Percentiles rank a stretch among this genome's conserved stretches.
phyloP scores from a whole-genome alignment of 179 eudicot genomes.

The Spinacia oleracea region DNA sequence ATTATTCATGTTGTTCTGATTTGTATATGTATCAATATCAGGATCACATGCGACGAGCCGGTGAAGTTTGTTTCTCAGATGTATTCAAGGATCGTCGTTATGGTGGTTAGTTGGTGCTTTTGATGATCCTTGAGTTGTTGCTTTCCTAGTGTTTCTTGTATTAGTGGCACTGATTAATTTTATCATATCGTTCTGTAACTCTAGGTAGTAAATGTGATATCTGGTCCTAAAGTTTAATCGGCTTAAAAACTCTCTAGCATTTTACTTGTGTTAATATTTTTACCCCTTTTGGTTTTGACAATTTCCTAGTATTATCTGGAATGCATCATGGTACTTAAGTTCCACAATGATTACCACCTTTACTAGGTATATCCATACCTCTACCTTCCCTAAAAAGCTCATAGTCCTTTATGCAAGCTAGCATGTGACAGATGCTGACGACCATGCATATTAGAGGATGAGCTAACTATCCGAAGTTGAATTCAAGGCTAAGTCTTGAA shows the following conservation, averaged over 20 bases:
- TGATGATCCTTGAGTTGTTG: neutral
- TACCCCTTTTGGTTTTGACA: too few relatives aligned
- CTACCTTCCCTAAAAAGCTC: neutral
- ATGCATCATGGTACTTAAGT: neutral
- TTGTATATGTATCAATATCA: conserved; percentile 11
- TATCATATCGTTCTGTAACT: too few relatives aligned
- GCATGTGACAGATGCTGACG: neutral
- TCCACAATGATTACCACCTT: neutral
- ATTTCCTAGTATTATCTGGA: neutral
- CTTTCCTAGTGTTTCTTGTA: neutral
- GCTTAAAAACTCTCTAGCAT: neutral
- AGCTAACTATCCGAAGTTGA: neutral
- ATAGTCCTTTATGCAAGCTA: neutral
- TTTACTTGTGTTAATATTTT: too few relatives aligned
- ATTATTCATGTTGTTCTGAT: neutral
- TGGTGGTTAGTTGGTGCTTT: conserved; percentile 59
- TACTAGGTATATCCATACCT: neutral
- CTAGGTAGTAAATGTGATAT: neutral
- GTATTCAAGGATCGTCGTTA: conserved; percentile 72
- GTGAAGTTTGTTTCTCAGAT: conserved; percentile 91
- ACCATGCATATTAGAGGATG: neutral
- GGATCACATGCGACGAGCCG: conserved; percentile 98
- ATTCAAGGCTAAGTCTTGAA: too few relatives aligned
- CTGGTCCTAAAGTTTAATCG: neutral
- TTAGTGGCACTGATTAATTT: neutral